Evolutionary conservation across 805 yeast species (phyloP).

Genomic region (Pichia occidentalis): DNA sequence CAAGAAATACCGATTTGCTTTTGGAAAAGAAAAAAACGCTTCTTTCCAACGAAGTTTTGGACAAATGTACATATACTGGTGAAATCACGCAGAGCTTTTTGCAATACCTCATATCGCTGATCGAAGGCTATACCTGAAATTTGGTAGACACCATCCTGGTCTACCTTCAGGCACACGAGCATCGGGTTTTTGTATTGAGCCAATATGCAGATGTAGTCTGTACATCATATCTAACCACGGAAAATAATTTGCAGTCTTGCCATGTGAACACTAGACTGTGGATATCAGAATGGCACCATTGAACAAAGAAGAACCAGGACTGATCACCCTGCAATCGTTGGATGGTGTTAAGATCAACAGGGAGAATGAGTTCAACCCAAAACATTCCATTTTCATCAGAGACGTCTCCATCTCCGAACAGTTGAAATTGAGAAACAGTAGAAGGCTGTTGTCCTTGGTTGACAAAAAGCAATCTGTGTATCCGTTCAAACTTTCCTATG

Average conservation of each 20-base stretch:
- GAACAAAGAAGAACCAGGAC: slow-evolving; percentile 45
- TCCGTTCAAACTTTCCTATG: slow-evolving; percentile 81
- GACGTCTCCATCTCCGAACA: slow-evolving; percentile 80
- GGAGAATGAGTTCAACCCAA: slow-evolving; percentile 44
- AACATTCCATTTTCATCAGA: slow-evolving; percentile 71
- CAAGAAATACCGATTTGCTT: slow-evolving; percentile 65
- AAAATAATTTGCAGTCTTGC: slow-evolving; percentile 68
- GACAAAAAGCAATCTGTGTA: slow-evolving; percentile 77
- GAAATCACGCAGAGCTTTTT: slow-evolving; percentile 81
- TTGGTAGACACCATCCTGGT: slow-evolving; percentile 82
- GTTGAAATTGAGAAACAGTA: slow-evolving; percentile 67
- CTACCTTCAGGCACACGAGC: slow-evolving; percentile 55
- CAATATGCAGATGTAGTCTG: slow-evolving; percentile 81
- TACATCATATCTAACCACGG: slow-evolving; percentile 85
- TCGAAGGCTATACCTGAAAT: slow-evolving; percentile 90
- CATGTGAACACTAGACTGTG: slow-evolving; percentile 83
- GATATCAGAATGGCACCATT: slow-evolving; percentile 78
- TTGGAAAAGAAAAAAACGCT: slow-evolving; percentile 69
- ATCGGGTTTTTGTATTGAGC: slow-evolving; percentile 75
- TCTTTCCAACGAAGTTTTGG: slow-evolving; percentile 53
- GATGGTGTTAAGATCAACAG: slow-evolving; percentile 62
- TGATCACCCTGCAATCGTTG: slow-evolving; percentile 59
- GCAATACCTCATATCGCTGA: slow-evolving; percentile 54
- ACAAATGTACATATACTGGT: slow-evolving; percentile 85
- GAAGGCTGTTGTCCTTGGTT: slow-evolving; percentile 60